A percentile compares a stretch with the other conserved stretches of the same genome.
Conservation (phyloP, 225 moss, liverwort and hornwort species). For the Antitrichia curtipendula region DNA sequence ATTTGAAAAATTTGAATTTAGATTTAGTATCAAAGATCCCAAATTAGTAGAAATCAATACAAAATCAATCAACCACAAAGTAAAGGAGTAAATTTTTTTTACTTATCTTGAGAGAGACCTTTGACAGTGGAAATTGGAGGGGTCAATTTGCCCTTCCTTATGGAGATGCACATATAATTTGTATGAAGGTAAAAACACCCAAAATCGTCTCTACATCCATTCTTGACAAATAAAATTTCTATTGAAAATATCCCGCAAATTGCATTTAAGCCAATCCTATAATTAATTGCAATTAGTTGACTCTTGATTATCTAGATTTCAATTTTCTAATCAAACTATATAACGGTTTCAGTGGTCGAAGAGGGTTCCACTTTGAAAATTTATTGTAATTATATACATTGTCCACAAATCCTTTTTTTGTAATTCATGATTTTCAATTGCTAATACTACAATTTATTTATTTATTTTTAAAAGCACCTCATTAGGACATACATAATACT, state of each 20-base stretch:
- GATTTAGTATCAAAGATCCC: neutral
- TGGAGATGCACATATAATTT: neutral
- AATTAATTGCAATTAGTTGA: neutral
- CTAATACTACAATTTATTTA: too few relatives aligned
- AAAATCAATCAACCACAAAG: neutral
- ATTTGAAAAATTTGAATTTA: neutral
- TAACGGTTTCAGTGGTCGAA: accelerated
- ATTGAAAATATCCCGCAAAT: neutral
- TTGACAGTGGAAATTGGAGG: accelerated
- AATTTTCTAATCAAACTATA: neutral
- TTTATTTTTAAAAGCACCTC: neutral
- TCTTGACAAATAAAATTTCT: neutral
- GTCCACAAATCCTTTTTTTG: neutral
- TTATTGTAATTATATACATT: neutral
- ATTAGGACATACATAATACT: neutral
- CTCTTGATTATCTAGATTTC: accelerated
- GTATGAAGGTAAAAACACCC: neutral
- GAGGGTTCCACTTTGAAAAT: neutral
- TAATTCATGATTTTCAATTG: too few relatives aligned
- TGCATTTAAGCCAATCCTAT: neutral
- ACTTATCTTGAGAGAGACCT: neutral
- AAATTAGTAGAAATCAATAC: neutral
- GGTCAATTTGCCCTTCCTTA: neutral
- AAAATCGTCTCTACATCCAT: accelerated
- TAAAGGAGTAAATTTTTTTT: neutral